phyloP scores from a whole-genome alignment of 1,284 basidiomycete genomes.

The Cryptococcus sp. region DNA sequence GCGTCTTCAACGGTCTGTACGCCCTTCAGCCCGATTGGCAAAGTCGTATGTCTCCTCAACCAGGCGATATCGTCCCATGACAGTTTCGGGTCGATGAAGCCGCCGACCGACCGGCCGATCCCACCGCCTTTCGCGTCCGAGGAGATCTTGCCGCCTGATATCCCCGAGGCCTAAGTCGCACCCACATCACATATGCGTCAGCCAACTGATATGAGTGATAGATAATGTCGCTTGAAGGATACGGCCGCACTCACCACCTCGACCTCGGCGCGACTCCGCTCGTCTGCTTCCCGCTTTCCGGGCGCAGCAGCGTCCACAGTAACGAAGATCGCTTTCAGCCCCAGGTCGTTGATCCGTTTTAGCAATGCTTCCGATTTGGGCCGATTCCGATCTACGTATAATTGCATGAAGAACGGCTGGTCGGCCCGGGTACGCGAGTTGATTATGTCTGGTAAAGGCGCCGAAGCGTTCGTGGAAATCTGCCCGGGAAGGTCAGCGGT shows the following conservation, averaged over 20 bases:
- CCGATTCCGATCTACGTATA: slow-evolving; percentile 52
- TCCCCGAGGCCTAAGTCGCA: slow-evolving; percentile 39
- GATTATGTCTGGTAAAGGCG: slow-evolving; percentile 48
- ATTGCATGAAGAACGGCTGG: slow-evolving; percentile 54
- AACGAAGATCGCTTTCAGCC: slow-evolving; percentile 52
- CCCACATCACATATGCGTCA: too few species aligned
- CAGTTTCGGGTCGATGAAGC: slow-evolving; percentile 51
- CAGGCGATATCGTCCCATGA: slow-evolving; percentile 51
- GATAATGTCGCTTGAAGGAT: background rate
- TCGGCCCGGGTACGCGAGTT: slow-evolving; percentile 24
- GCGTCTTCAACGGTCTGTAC: slow-evolving; percentile 54
- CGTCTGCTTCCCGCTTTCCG: slow-evolving; percentile 54
- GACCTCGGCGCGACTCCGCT: slow-evolving; percentile 48
- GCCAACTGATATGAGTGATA: too few species aligned
- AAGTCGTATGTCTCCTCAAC: slow-evolving; percentile 44
- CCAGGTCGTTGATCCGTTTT: slow-evolving; percentile 38
- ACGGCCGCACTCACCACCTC: slow-evolving; percentile 32
- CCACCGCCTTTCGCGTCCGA: slow-evolving; percentile 51
- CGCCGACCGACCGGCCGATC: slow-evolving; percentile 51
- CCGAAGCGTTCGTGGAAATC: slow-evolving; percentile 53
- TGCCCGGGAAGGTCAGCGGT: slow-evolving; percentile 9
- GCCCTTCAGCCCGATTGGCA: slow-evolving; percentile 53
- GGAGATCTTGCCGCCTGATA: slow-evolving; percentile 49
- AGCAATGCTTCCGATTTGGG: slow-evolving; percentile 48
- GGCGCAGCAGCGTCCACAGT: slow-evolving; percentile 53